Base-by-base conservation (phyloP, 2,329 filamentous ascomycete genomes). In the Pseudogymnoascus sp. region DNA sequence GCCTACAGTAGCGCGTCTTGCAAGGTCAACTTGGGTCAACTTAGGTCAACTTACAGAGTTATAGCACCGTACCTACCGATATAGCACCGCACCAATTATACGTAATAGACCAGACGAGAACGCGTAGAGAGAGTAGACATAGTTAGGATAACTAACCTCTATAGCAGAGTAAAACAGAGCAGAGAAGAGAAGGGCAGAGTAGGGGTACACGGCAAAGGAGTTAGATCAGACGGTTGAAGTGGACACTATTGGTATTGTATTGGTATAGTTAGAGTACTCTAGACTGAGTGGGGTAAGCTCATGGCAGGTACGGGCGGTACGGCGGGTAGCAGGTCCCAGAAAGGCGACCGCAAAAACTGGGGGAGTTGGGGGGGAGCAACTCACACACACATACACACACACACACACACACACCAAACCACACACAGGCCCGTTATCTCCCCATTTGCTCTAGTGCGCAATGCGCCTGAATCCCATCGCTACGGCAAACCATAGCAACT, bases 251-350 rank as follows among this genome's bases (percentile, higher is more conserved):
- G 50, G 11, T 50, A 28, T 53, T n/a, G 19, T 19, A 19, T 19
- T 19, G 19, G 19, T 19, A 19, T 19, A 19, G 38, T n/a, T 33
- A 53, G n/a, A 3, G 22, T 31, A 19, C 19, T 19, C 19, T 19
- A 31, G 26, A 31, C n/a, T 11, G n/a, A 33, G 46, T 56, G 50
- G 50, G 50, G 50, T 33, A 56, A 56, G 50, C 50, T 56, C 50
- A 33, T 56, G 50, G 28, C 50, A 56, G 50, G 50, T 19, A 56
- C 50, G 50, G 50, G 28, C 50, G 50, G 28, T 33, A 33, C 50
- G 50, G 50, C 50, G 50, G 50, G 50, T 56, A 56, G n/a, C 50
- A 56, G 50, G 28, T 56, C 50, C 50, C 28, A 56, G 28, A 33
- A 35, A 22, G 10, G 50, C 46, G 28, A 33, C 50, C n/a, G 24